These are phyloP conservation scores for Cephalotrichum gorgonifer DNA, from an alignment of 2,329 filamentous ascomycete species.

Conservation along the genomic window DNA sequence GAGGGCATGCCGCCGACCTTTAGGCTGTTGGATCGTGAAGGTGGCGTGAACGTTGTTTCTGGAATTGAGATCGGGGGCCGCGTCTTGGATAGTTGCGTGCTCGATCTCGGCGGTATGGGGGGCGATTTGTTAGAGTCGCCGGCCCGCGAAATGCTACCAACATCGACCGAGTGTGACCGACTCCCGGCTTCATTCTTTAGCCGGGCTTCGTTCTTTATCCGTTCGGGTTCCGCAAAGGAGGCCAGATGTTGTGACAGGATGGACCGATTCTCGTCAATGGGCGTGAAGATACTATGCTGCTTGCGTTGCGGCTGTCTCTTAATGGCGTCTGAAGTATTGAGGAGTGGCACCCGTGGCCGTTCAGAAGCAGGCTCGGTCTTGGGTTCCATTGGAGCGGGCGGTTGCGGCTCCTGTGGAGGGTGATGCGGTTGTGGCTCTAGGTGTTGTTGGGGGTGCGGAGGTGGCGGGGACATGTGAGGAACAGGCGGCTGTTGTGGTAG, in stretches of 20 bases:
- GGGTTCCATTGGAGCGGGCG: conserved; percentile 39
- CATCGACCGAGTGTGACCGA: conserved; percentile 56
- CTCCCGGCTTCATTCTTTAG: background rate
- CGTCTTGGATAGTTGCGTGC: conserved; percentile 38
- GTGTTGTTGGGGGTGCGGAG: conserved; percentile 13
- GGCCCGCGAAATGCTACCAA: conserved; percentile 42
- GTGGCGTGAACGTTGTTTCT: conserved; percentile 56
- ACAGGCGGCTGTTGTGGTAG: conserved; percentile 25
- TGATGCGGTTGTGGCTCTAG: conserved; percentile 27
- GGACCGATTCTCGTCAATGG: conserved; percentile 86
- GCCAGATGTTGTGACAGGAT: conserved; percentile 77
- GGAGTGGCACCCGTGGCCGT: conserved; percentile 31
- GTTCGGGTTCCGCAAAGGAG: conserved; percentile 46
- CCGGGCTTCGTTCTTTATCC: conserved; percentile 12
- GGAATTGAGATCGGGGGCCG: conserved; percentile 49
- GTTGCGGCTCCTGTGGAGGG: conserved; percentile 34
- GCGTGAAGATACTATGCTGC: conserved; percentile 90
- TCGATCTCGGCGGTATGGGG: conserved; percentile 37
- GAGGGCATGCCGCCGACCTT: conserved; percentile 65
- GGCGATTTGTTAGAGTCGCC: conserved; percentile 36
- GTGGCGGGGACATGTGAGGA: conserved; percentile 30
- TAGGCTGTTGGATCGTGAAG: conserved; percentile 68
- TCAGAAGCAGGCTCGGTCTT: conserved; percentile 35
- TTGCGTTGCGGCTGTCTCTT: conserved; percentile 65
- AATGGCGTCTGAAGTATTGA: conserved; percentile 41